These are phyloP conservation scores for Fragosphaeria purpurea DNA, from an alignment of 2,329 filamentous ascomycete genomes.

Conservation along the genomic window DNA sequence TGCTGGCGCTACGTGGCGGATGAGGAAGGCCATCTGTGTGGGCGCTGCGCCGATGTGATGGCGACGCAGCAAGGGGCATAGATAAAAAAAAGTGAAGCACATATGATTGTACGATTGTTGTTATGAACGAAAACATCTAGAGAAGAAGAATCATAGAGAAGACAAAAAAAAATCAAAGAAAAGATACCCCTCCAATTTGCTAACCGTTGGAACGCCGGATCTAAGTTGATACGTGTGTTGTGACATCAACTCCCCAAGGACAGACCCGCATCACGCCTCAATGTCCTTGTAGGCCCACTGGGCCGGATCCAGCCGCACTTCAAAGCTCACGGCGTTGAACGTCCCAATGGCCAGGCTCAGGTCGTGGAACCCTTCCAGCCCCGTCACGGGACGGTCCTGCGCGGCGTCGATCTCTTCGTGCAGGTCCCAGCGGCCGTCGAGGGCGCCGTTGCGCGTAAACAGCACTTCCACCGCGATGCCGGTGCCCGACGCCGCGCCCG, in stretches of 20 bases:
- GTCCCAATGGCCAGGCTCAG: constrained; percentile 61
- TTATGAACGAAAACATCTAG: constrained; percentile 4
- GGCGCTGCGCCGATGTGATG: constrained; percentile 61
- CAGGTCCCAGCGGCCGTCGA: constrained; percentile 56
- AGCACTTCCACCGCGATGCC: constrained; percentile 51
- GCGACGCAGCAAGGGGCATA: not conserved
- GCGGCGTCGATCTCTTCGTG: constrained; percentile 62
- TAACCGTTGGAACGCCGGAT: too few species aligned
- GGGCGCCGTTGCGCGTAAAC: constrained; percentile 57
- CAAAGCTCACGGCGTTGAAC: constrained; percentile 58
- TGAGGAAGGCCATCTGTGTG: constrained; percentile 57
- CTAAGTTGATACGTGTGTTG: too few species aligned
- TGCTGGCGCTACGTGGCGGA: constrained; percentile 83
- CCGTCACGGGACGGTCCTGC: constrained; percentile 51
- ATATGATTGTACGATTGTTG: not conserved
- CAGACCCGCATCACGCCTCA: too few species aligned
- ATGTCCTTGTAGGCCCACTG: constrained; percentile 44
- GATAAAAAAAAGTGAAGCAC: not conserved
- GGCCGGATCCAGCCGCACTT: constrained; percentile 51
- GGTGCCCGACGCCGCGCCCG: constrained; percentile 2
- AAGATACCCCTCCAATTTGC: too few species aligned
- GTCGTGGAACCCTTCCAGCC: constrained; percentile 63
- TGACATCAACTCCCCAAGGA: too few species aligned
- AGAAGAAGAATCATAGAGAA: not conserved
- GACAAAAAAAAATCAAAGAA: not conserved